Conservation (phyloP, 2,329 filamentous ascomycete genomes). For the Chrysoporthe deuterocubensis region DNA sequence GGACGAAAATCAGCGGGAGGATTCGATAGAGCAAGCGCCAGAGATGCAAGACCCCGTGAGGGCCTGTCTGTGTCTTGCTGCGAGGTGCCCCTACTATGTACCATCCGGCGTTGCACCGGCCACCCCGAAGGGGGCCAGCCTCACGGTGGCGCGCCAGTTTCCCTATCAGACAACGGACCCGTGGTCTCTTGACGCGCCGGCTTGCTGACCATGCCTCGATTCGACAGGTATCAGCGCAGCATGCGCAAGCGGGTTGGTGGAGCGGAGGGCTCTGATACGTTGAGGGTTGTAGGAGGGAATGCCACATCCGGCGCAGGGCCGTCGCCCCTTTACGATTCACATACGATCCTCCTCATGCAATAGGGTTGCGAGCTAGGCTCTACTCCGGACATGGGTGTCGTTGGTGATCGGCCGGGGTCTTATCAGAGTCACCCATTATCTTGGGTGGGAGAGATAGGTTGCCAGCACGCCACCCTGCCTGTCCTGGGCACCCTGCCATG, state of each 20-base stretch:
- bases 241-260: neutral
- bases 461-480: neutral
- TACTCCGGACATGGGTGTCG: neutral
- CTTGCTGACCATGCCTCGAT: constrained; percentile 14
- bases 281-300: neutral
- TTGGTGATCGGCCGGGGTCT: neutral
- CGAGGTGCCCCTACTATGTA: neutral
- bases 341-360: constrained; percentile 1
- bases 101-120: neutral
- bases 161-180: constrained; percentile 11
- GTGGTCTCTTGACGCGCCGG: constrained; percentile 7
- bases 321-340: neutral
- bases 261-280: neutral
- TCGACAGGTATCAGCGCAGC: constrained; percentile 11
- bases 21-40: constrained; percentile 4
- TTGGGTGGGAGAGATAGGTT: neutral
- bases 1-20: neutral
- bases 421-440: neutral
- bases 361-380: neutral
- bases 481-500: neutral
- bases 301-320: neutral
- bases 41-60: neutral
- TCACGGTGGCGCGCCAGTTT: constrained; percentile 6
- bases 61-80: neutral
- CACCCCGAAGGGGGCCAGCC: neutral